phyloP scores from a whole-genome alignment of 768 basidiomycete genomes.

The Paxillus rubicundulus region DNA sequence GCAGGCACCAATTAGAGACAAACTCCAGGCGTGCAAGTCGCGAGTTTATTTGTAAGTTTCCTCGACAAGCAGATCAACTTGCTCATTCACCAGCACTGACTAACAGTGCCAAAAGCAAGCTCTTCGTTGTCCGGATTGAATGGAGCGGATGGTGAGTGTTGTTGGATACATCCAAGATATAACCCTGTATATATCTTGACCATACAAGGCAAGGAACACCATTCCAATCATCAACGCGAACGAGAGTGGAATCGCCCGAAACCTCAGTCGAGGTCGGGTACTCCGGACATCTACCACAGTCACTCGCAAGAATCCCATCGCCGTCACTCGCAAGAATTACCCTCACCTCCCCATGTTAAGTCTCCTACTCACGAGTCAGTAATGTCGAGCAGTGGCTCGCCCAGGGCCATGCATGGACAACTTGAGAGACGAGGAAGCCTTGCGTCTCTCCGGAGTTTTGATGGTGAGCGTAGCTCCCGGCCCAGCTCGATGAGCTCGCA shows the following conservation, averaged over 20 bases:
- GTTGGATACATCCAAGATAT: slow-evolving; percentile 2
- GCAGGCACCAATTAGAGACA: neutral
- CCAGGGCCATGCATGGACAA: slow-evolving; percentile 6
- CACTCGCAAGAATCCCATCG: slow-evolving; percentile 27
- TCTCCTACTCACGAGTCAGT: slow-evolving; percentile 16
- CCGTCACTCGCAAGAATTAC: slow-evolving; percentile 29
- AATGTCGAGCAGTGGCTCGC: slow-evolving; percentile 7
- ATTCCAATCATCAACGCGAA: slow-evolving; percentile 41
- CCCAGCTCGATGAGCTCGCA: slow-evolving; percentile 48
- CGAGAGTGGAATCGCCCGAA: slow-evolving; percentile 46
- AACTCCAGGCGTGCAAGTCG: slow-evolving; percentile 10
- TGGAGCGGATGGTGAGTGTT: slow-evolving; percentile 21
- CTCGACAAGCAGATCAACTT: neutral
- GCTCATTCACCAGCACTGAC: slow-evolving; percentile 1
- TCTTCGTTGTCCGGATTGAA: slow-evolving; percentile 24
- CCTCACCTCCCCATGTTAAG: slow-evolving; percentile 23
- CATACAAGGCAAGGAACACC: slow-evolving; percentile 28
- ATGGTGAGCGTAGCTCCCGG: slow-evolving; percentile 40
- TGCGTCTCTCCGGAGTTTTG: slow-evolving; percentile 42
- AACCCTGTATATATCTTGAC: slow-evolving; percentile 1
- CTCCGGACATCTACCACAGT: slow-evolving; percentile 24
- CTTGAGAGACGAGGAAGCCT: slow-evolving; percentile 35
- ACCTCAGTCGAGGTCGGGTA: slow-evolving; percentile 21
- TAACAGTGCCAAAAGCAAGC: slow-evolving; percentile 28
- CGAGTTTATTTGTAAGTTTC: slow-evolving; percentile 18